A percentile compares a stretch with the other conserved stretches of the same genome.
Evolutionary conservation across 345 rosid genomes (phyloP).

Genomic region (Garcia nutans): DNA sequence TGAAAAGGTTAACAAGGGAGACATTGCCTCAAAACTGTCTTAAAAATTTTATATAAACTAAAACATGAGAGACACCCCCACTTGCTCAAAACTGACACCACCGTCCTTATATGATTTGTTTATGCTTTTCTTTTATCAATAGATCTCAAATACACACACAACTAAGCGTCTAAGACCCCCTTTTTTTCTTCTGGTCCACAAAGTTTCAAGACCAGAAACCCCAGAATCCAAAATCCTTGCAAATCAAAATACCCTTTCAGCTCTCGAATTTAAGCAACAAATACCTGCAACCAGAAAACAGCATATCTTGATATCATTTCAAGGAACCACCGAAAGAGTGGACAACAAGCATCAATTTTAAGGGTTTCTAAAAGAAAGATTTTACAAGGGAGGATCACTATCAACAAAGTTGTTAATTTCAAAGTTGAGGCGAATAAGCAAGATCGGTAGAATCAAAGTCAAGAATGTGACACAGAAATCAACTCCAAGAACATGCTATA

Average conservation of each 20-base stretch:
- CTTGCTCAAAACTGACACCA: slow-evolving; percentile 68
- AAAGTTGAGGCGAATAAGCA: slow-evolving; percentile 9
- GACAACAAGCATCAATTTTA: slow-evolving; percentile 49
- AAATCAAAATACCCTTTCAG: slow-evolving; percentile 16
- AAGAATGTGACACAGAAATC: slow-evolving; percentile 31
- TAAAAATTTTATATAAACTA: slow-evolving; percentile 6
- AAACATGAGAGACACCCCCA: slow-evolving; percentile 51
- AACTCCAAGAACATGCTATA: slow-evolving; percentile 24
- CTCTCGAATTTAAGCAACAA: slow-evolving; percentile 27
- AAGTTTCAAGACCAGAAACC: slow-evolving; percentile 28
- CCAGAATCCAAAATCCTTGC: slow-evolving; percentile 34
- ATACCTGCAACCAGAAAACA: slow-evolving; percentile 43
- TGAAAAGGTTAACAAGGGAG: slow-evolving; percentile 36
- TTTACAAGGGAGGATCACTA: slow-evolving; percentile 35
- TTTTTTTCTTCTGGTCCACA: slow-evolving; percentile 25
- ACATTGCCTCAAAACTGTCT: slow-evolving; percentile 19
- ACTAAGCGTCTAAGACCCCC: slow-evolving; percentile 15
- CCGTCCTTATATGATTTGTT: slow-evolving; percentile 35
- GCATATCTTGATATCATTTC: slow-evolving; percentile 38
- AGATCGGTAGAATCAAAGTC: slow-evolving; percentile 17
- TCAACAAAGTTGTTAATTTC: slow-evolving; percentile 34
- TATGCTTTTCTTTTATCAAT: slow-evolving; percentile 35
- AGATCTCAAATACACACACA: slow-evolving; percentile 25
- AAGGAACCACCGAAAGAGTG: slow-evolving; percentile 44
- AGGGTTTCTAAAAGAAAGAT: slow-evolving; percentile 34